Base-by-base conservation (phyloP, 345 rosid genomes). In the Conringia planisiliqua region DNA sequence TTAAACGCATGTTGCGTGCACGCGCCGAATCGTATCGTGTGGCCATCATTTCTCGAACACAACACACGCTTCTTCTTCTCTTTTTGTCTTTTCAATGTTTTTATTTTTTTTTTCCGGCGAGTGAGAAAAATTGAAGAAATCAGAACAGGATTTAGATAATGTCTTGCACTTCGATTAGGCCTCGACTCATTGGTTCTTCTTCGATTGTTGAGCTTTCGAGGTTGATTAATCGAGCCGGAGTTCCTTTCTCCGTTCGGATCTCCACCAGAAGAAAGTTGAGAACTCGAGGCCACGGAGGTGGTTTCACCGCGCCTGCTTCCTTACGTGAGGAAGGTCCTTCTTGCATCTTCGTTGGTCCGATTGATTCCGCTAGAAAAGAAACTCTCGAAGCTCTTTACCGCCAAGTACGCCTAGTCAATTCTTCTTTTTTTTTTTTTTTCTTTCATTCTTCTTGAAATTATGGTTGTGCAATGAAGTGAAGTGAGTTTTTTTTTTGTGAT, bases 311-410 rank as follows among this genome's bases (percentile, higher is more conserved):
- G 33, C 55, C 71, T 6, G 56, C 81, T 2, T 59, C 82, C 3
- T 58, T 80, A 77, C 68, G 81, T 61, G 79, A 74, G 27, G 89
- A 94, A 57, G 98, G 88, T 2, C 98, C 97, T 61, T 90, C 98
- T 51, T 92, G 98, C 63, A 78, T 88, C 71, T 92, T 63, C 82
- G 96, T 91, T 20, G 98, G 98, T 16, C 98, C 97, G 3, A 70
- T 93, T 24, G 98, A 93, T 73, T 89, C 97, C 29, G 98, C 97
- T 43, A 87, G 91, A 30, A 77, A 91, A 82, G 97, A 93, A 84
- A 88, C 94, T 13, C 81, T 91, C 0, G 97, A 91, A 85, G 98
- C 98, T 73, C 96, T 94, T 20, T 94, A 94, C 68, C 63, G 71
- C 61, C 97, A 93, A 71, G 97, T 91, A 74, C 56, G 47, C 40